Evolutionary conservation across 2,329 filamentous ascomycete species (phyloP), one percentile per base, ranked within the genome.

Genomic region (Xylaria sp.): DNA sequence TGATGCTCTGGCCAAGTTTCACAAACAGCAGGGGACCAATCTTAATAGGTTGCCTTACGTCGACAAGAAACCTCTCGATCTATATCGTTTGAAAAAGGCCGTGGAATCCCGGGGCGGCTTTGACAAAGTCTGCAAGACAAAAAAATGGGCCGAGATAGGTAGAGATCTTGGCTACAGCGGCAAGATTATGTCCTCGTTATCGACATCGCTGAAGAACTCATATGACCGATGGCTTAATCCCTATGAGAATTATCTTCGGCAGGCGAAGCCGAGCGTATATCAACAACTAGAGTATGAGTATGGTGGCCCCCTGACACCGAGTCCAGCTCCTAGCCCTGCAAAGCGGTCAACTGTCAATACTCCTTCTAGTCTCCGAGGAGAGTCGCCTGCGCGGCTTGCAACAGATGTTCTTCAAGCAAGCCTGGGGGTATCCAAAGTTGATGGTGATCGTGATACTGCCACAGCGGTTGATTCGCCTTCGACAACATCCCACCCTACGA

Each of bases 101-200:
- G 96, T 99, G 44, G 96, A 98, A 79, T 91, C 93, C 37, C 90
- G 96, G 71, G 96, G 96, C 56, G 96, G 96, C 2, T 99, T 99
- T 76, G 94, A 98, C 65, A 93, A 93, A 78, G 96, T 99, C 54
- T 99, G 96, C 86, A 98, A 97, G 81, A 87, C 91, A 65, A 99
- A 99, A 83, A 98, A 98, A 83, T 99, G 96, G 96, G 96, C 96
- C 18, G 96, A 99, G 81, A 98, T 99, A 75, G 96, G 96, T 41
- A 90, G 96, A 77, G 96, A 98, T 79, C 84, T 99, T 57, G 96
- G 96, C 64, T 99, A 99, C 82, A 98, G 95, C 78, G 96, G 96
- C 78, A 99, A 99, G 84, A 99, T 99, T 72, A 99, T 99, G 96
- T 98, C 95, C 2, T 98, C 96, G 9, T 84, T 99, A 56, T 99